A percentile compares a stretch with the other conserved stretches of the same genome.
These are phyloP conservation scores for Wickerhamiella nectarea DNA, from an alignment of 805 yeast genomes.

Conservation along the genomic window DNA sequence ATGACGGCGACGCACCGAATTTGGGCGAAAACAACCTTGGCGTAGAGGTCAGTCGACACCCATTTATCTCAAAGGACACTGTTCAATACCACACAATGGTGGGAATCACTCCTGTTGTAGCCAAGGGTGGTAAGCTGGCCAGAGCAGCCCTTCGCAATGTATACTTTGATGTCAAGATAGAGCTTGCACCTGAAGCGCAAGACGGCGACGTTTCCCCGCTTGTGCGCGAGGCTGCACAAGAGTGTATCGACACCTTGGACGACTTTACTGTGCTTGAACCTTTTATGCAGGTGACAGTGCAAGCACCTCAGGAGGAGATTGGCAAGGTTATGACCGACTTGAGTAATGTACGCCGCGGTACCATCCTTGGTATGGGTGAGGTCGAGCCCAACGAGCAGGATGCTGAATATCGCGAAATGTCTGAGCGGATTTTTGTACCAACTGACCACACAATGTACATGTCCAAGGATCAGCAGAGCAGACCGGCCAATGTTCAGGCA, in stretches of 20 bases:
- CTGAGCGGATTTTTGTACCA: slow-evolving; percentile 42
- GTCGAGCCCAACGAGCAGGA: slow-evolving; percentile 25
- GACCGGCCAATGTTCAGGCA: slow-evolving; percentile 41
- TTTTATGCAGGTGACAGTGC: slow-evolving; percentile 60
- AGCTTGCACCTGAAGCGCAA: slow-evolving; percentile 38
- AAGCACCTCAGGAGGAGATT: slow-evolving; percentile 47
- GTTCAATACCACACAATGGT: slow-evolving; percentile 20
- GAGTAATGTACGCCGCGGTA: slow-evolving; percentile 63
- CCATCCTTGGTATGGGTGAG: slow-evolving; percentile 58
- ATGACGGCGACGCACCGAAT: slow-evolving; percentile 1
- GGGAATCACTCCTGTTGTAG: slow-evolving; percentile 30
- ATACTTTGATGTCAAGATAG: slow-evolving; percentile 42
- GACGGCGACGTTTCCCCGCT: slow-evolving; percentile 31
- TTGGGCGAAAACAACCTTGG: slow-evolving; percentile 5
- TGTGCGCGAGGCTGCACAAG: slow-evolving; percentile 33
- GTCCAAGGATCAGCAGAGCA: slow-evolving; percentile 26
- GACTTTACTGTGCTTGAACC: slow-evolving; percentile 65
- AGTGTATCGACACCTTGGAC: slow-evolving; percentile 25
- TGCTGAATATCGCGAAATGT: slow-evolving; percentile 22
- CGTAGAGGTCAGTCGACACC: slow-evolving; percentile 16
- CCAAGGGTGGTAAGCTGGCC: slow-evolving; percentile 31
- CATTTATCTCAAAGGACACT: slow-evolving; percentile 21
- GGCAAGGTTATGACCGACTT: slow-evolving; percentile 81
- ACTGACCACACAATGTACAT: slow-evolving; percentile 27
- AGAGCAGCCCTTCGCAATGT: slow-evolving; percentile 47